Evolutionary conservation across 164 flowering plant genomes (phyloP).

Genomic region (Sedum album): DNA sequence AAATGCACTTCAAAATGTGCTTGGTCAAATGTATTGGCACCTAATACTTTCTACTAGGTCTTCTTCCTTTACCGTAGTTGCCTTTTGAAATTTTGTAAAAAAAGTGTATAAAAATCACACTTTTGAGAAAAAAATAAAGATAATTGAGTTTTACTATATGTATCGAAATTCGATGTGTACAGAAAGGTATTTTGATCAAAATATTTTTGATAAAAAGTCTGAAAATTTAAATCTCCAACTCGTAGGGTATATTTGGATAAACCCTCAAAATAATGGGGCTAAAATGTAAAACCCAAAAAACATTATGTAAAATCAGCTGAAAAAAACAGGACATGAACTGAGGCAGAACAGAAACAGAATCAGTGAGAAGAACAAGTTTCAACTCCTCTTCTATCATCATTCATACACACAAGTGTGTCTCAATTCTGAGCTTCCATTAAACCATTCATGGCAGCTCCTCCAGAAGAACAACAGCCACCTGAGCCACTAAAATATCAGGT

Average conservation of each 20-base stretch:
- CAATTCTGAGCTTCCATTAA: neutral
- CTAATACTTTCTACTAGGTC: conserved; percentile 2
- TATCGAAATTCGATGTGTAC: too few relatives aligned
- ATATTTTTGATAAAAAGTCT: too few relatives aligned
- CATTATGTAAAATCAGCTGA: neutral
- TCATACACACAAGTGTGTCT: neutral
- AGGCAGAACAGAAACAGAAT: neutral
- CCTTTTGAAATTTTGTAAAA: neutral
- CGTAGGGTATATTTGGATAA: neutral
- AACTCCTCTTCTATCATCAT: neutral
- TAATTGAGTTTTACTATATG: too few relatives aligned
- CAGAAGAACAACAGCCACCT: conserved; percentile 4
- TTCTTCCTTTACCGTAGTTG: neutral
- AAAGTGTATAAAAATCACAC: too few relatives aligned
- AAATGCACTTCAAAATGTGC: neutral
- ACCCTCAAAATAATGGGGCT: neutral
- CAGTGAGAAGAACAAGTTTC: neutral
- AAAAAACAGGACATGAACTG: neutral
- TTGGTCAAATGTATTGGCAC: neutral
- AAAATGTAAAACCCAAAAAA: too few relatives aligned
- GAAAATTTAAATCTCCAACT: too few relatives aligned
- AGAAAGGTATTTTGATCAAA: too few relatives aligned
- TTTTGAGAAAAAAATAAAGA: neutral
- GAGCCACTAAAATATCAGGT: conserved; percentile 10
- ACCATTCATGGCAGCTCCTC: conserved; percentile 6